phyloP scores from a whole-genome alignment of 352 stramenopile species.

The Globisporangium sylvaticum region DNA sequence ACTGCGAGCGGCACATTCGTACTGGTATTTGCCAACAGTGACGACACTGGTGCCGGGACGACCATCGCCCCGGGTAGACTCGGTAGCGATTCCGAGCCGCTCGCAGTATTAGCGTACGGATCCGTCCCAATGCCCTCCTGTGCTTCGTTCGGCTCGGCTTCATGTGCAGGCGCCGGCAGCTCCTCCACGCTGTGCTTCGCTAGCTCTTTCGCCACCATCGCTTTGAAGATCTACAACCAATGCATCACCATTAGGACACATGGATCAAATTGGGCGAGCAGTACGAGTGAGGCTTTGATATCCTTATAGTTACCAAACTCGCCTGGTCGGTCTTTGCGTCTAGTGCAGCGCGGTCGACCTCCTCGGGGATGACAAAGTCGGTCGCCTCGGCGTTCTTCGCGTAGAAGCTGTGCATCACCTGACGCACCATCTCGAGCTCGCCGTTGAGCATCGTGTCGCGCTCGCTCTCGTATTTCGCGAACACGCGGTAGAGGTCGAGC shows the following conservation, averaged over 20 bases:
- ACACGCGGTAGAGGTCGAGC: constrained; percentile 66
- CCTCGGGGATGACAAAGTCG: constrained; percentile 54
- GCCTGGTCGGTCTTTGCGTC: constrained; percentile 43
- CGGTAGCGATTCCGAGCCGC: not conserved
- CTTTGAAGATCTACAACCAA: constrained; percentile 37
- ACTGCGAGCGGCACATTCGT: not conserved
- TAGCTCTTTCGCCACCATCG: constrained; percentile 53
- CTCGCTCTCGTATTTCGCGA: constrained; percentile 75
- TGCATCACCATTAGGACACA: not conserved
- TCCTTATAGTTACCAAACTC: not conserved
- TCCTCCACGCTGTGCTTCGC: constrained; percentile 32
- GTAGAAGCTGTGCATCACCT: constrained; percentile 81
- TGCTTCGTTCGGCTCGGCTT: constrained; percentile 5
- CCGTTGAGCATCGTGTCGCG: constrained; percentile 71
- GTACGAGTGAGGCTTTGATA: not conserved
- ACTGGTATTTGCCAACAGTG: not conserved
- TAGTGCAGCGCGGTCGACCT: constrained; percentile 44
- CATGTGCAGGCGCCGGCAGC: constrained; percentile 13
- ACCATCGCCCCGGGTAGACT: constrained; percentile 11
- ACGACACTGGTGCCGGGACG: not conserved
- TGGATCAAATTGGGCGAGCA: too few species aligned
- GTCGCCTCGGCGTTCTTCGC: constrained; percentile 67
- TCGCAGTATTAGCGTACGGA: not conserved
- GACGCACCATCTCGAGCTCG: constrained; percentile 77
- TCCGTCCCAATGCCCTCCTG: constrained; percentile 7